Evolutionary conservation across 441 rosid genomes (phyloP).

Genomic region (Erodium texanum): DNA sequence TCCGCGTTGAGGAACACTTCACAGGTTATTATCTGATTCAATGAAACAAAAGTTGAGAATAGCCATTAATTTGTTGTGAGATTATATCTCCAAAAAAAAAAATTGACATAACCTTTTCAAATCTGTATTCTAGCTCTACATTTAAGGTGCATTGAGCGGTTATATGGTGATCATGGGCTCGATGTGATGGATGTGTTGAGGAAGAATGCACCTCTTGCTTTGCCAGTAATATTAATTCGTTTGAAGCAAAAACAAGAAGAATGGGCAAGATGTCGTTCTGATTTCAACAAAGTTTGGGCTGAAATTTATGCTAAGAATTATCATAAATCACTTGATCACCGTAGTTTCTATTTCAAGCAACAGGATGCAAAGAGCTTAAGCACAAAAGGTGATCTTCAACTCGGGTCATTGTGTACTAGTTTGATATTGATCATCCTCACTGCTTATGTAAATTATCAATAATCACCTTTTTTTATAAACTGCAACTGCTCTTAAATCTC

Average conservation of each 20-base stretch:
- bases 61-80: constrained; percentile 5
- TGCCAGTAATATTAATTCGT: constrained; percentile 89
- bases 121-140: constrained; percentile 49
- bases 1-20: constrained; percentile 68
- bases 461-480: background rate
- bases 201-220: constrained; percentile 74
- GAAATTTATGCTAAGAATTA: constrained; percentile 91
- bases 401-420: background rate
- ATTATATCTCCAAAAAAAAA: constrained; percentile 11
- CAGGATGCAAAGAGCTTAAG: constrained; percentile 89
- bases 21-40: constrained; percentile 48
- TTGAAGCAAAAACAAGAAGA: constrained; percentile 99
- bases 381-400: constrained; percentile 62
- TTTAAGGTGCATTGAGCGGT: constrained; percentile 87
- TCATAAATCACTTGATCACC: constrained; percentile 94
- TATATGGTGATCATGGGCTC: constrained; percentile 97
- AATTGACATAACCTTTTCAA: constrained; percentile 17
- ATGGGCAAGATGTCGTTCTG: constrained; percentile 91
- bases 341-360: constrained; percentile 97
- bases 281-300: constrained; percentile 98
- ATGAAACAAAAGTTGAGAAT: constrained; percentile 7
- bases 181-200: constrained; percentile 84
- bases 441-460: background rate
- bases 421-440: background rate
- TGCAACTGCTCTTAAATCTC: background rate